A percentile compares a stretch with the other conserved stretches of the same genome.
Evolutionary conservation across 257 asterid genomes (phyloP).

Genomic region (Fraxinus excelsior): DNA sequence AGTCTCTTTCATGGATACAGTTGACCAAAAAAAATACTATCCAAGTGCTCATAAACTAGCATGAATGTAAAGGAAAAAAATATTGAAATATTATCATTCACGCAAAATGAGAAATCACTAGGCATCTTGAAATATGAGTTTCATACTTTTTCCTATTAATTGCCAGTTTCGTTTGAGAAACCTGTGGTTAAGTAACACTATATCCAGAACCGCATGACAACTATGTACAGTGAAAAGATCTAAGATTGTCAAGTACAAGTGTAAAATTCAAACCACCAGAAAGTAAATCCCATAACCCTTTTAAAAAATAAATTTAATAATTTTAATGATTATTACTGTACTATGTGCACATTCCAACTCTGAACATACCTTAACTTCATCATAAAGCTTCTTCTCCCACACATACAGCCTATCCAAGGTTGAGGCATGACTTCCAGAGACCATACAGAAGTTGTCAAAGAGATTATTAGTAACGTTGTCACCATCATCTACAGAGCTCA

Average conservation of each 20-base stretch:
- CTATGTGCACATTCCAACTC: constrained; percentile 1
- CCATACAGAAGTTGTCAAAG: constrained; percentile 80
- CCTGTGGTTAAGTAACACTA: neutral
- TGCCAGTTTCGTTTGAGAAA: neutral
- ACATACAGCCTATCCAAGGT: constrained; percentile 92
- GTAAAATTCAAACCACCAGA: constrained; percentile 3
- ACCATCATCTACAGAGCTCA: constrained; percentile 49
- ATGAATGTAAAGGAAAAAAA: neutral
- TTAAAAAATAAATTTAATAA: neutral
- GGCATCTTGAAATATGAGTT: neutral
- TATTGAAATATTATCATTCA: neutral
- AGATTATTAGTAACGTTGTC: constrained; percentile 57
- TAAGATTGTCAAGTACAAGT: constrained; percentile 10
- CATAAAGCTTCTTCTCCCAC: constrained; percentile 98
- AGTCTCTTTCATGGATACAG: neutral
- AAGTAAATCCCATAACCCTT: neutral
- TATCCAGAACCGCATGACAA: neutral
- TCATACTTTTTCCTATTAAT: neutral
- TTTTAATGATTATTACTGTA: neutral
- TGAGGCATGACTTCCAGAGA: constrained; percentile 94
- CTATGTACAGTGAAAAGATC: neutral
- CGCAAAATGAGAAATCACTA: neutral
- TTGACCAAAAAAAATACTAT: neutral
- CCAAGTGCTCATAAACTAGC: neutral
- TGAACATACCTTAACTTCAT: constrained; percentile 87